These are phyloP conservation scores for Dalechampia spathulata DNA, from an alignment of 441 rosid genomes.

Conservation along the genomic window DNA sequence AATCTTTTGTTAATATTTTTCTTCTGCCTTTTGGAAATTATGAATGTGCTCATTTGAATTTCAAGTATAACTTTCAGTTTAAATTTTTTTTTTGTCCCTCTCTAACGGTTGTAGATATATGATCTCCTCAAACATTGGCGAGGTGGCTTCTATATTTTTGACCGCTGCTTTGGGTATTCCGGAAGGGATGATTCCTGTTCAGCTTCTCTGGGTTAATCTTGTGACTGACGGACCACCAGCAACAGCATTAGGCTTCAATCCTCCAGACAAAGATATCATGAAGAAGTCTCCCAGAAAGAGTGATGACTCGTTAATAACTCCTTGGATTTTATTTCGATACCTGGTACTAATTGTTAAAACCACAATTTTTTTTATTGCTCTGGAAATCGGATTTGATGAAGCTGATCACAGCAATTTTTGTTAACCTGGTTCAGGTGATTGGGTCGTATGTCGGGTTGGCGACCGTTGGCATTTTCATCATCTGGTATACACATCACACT, in stretches of 20 bases:
- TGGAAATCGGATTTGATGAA: too few relatives aligned
- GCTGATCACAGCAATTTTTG: background rate
- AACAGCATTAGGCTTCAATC: slow-evolving; percentile 90
- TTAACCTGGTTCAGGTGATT: slow-evolving; percentile 54
- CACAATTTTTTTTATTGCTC: too few relatives aligned
- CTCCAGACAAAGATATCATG: slow-evolving; percentile 87
- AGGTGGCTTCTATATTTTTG: slow-evolving; percentile 92
- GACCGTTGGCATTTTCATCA: slow-evolving; percentile 81
- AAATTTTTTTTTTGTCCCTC: too few relatives aligned
- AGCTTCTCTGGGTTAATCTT: slow-evolving; percentile 97
- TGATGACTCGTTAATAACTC: slow-evolving; percentile 71
- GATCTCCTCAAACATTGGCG: slow-evolving; percentile 97
- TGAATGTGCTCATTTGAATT: too few relatives aligned
- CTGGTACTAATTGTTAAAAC: too few relatives aligned
- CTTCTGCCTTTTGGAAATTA: too few relatives aligned
- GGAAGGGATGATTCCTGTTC: slow-evolving; percentile 95
- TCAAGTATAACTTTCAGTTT: too few relatives aligned
- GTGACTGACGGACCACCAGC: slow-evolving; percentile 99
- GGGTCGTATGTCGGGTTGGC: slow-evolving; percentile 85
- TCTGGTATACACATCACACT: slow-evolving; percentile 72
- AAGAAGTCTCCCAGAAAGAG: slow-evolving; percentile 84
- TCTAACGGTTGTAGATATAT: slow-evolving; percentile 86
- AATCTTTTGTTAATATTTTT: too few relatives aligned
- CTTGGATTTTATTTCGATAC: slow-evolving; percentile 93
- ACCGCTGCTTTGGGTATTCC: slow-evolving; percentile 98